phyloP scores from a whole-genome alignment of 805 yeast genomes.

The Kluyveromyces aestuarii region DNA sequence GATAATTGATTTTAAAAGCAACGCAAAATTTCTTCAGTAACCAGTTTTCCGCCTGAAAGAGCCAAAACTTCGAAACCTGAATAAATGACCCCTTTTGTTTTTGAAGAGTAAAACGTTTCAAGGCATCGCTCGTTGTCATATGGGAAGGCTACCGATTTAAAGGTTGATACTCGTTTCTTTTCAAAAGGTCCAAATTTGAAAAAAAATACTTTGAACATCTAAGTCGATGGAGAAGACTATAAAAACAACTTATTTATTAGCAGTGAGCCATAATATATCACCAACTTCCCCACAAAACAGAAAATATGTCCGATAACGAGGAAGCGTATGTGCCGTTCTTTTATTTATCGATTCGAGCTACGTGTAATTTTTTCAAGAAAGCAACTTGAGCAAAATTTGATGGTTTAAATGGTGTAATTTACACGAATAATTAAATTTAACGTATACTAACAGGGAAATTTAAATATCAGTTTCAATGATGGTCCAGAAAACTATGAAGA shows the following conservation, averaged over 20 bases:
- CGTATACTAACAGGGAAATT: not conserved
- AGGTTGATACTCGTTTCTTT: slow-evolving; percentile 2
- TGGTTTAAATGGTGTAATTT: not conserved
- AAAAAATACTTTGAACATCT: not conserved
- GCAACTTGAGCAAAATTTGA: not conserved
- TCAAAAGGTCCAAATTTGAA: not conserved
- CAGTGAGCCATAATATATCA: no score
- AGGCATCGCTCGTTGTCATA: no score
- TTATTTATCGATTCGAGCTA: not conserved
- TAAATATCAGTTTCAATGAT: slow-evolving; percentile 45
- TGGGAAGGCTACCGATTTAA: no score
- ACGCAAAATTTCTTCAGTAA: not conserved
- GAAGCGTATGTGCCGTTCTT: slow-evolving; percentile 30
- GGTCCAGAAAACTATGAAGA: slow-evolving; percentile 65
- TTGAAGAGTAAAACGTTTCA: no score
- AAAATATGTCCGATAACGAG: slow-evolving; percentile 46
- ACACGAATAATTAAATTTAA: no score
- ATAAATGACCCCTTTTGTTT: no score
- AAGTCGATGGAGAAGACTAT: no score
- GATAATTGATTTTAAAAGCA: not conserved
- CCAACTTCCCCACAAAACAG: not conserved
- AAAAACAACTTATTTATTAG: no score
- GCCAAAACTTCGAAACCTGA: no score
- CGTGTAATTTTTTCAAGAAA: not conserved
- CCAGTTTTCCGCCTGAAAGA: no score